Conservation (phyloP, 2,329 filamentous ascomycete genomes). For the Aspergillus sojae region DNA sequence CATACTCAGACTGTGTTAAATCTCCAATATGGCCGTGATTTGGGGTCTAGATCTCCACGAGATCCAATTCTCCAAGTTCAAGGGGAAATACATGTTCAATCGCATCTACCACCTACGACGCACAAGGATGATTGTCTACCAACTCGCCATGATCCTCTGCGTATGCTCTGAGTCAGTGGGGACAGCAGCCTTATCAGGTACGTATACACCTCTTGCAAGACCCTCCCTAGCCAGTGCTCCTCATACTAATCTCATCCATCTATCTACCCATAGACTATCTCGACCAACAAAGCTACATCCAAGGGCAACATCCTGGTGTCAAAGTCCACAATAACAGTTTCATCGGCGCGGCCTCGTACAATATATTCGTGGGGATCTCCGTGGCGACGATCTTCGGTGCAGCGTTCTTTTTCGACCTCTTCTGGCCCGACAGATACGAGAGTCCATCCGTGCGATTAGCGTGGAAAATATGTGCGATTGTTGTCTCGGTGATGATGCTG, state of each 20-base stretch:
- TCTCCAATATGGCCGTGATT: constrained; percentile 48
- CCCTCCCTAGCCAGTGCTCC: no score
- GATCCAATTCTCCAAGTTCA: constrained; percentile 63
- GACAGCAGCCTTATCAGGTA: constrained; percentile 58
- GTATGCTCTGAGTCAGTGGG: constrained; percentile 60
- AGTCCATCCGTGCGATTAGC: constrained; percentile 52
- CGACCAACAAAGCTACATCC: constrained; percentile 55
- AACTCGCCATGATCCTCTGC: constrained; percentile 61
- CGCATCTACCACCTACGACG: constrained; percentile 57
- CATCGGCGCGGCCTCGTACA: constrained; percentile 58
- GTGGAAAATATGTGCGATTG: constrained; percentile 56
- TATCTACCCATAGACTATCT: constrained; percentile 50
- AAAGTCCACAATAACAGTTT: constrained; percentile 59
- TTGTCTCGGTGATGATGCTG: constrained; percentile 49
- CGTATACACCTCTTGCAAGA: not conserved
- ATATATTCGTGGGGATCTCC: constrained; percentile 61
- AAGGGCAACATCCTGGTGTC: constrained; percentile 41
- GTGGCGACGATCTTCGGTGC: constrained; percentile 62
- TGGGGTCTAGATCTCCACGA: constrained; percentile 61
- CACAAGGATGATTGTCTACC: constrained; percentile 63
- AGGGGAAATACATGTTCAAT: constrained; percentile 61
- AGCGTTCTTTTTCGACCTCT: constrained; percentile 65
- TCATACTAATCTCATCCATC: no score
- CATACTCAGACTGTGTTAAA: not conserved
- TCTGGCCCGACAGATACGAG: constrained; percentile 61